Percentiles rank a stretch among this genome's conserved stretches.
Conservation (phyloP, 345 rosid species). For the Erodium maritimum region DNA sequence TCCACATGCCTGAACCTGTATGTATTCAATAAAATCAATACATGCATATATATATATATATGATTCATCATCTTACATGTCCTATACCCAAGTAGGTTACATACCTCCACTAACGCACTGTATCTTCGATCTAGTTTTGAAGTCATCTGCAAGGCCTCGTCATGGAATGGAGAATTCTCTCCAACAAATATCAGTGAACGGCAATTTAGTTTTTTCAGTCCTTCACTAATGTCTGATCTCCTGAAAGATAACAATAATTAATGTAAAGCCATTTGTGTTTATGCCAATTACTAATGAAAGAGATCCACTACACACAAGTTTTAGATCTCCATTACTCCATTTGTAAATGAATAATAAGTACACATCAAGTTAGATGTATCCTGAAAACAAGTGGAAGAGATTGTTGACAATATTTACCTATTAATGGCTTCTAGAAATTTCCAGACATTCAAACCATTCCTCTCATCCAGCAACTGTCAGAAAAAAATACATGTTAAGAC, state of each 20-base stretch:
- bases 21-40: too few species aligned
- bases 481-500: conserved; percentile 3
- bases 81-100: not conserved
- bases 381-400: too few species aligned
- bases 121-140: conserved; percentile 69
- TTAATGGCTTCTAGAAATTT: conserved; percentile 78
- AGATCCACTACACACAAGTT: too few species aligned
- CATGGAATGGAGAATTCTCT: conserved; percentile 71
- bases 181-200: conserved; percentile 83
- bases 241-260: conserved; percentile 24
- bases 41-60: too few species aligned
- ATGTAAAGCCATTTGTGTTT: too few species aligned
- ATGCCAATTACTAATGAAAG: too few species aligned
- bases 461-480: conserved; percentile 66
- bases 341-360: too few species aligned
- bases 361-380: too few species aligned
- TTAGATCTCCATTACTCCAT: too few species aligned
- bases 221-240: conserved; percentile 74
- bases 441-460: conserved; percentile 71
- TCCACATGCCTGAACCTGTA: conserved; percentile 90
- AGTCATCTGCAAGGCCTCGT: conserved; percentile 75
- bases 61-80: conserved; percentile 4
- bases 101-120: conserved; percentile 86
- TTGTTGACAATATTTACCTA: conserved; percentile 26
- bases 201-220: conserved; percentile 60